Percentiles rank a stretch among this genome's conserved stretches.
Conservation (phyloP, 139 green algal species). For the Tetratostichococcus sp. region DNA sequence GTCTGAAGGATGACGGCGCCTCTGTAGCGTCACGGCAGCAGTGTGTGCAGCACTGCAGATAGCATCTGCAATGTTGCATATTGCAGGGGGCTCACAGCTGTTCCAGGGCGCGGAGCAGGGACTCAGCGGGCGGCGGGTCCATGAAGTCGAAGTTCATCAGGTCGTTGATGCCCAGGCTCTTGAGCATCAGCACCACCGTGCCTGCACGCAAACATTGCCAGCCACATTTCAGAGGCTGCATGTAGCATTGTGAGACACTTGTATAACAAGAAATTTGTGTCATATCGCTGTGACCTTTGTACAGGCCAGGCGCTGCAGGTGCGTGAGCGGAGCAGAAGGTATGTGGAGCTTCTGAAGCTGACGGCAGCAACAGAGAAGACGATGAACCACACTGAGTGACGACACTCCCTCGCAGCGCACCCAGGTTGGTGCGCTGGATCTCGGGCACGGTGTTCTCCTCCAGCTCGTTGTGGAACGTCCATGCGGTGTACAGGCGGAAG, state of each 20-base stretch:
- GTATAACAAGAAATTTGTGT: no score
- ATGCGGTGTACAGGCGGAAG: constrained; percentile 95
- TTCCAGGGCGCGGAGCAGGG: constrained; percentile 91
- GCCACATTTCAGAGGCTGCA: no score
- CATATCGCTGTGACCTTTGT: no score
- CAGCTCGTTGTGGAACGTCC: constrained; percentile 92
- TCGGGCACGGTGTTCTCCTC: constrained; percentile 96
- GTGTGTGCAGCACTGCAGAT: no score
- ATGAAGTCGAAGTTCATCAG: constrained; percentile 99
- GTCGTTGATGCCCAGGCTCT: constrained; percentile 97
- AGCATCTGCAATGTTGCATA: neutral
- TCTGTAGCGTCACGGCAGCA: no score
- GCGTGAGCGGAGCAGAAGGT: no score
- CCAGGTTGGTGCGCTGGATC: constrained; percentile 96
- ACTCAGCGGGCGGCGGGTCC: constrained; percentile 91
- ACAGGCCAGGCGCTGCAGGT: no score
- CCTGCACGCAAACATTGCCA: constrained; percentile 24
- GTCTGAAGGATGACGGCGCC: no score
- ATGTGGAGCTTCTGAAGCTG: no score
- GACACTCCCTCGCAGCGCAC: constrained; percentile 22
- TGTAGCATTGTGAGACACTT: no score
- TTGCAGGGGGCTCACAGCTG: constrained; percentile 25
- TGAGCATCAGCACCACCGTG: constrained; percentile 97
- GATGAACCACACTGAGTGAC: no score
- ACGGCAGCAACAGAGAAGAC: no score